phyloP scores from a whole-genome alignment of 1,139 yeast genomes.

The Nakaseomyces delphensis region DNA sequence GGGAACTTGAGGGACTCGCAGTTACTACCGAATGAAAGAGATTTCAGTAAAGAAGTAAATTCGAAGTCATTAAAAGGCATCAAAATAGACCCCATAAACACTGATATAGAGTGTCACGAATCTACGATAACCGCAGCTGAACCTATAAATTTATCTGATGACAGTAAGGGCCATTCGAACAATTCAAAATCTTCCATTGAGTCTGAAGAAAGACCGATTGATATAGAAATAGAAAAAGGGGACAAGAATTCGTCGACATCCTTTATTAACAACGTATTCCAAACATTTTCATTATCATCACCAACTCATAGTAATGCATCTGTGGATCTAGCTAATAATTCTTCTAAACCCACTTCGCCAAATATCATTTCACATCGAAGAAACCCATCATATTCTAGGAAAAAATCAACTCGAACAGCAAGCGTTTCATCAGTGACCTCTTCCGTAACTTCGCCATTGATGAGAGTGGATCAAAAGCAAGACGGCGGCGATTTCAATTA shows the following conservation, averaged over 20 bases:
- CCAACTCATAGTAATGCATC: not conserved
- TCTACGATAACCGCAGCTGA: not conserved
- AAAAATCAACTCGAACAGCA: constrained; percentile 7
- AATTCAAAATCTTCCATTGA: not conserved
- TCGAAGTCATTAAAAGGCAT: not conserved
- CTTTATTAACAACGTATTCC: constrained; percentile 16
- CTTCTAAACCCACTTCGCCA: constrained; percentile 12
- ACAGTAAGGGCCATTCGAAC: not conserved
- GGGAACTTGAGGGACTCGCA: not conserved
- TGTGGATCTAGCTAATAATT: not conserved
- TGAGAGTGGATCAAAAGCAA: not conserved
- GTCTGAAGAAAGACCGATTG: not conserved
- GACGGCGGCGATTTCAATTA: constrained; percentile 11
- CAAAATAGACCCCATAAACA: not conserved
- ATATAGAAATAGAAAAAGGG: not conserved
- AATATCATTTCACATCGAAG: constrained; percentile 18
- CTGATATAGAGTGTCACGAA: not conserved
- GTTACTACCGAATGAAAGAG: constrained; percentile 3
- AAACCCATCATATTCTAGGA: constrained; percentile 11
- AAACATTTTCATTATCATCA: constrained; percentile 12
- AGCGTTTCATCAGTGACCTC: not conserved
- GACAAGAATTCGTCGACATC: constrained; percentile 9
- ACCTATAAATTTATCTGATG: not conserved
- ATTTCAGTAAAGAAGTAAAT: not conserved
- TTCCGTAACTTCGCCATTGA: not conserved